These are phyloP conservation scores for Termitomyces sp. DNA, from an alignment of 768 basidiomycete genomes.

Conservation along the genomic window DNA sequence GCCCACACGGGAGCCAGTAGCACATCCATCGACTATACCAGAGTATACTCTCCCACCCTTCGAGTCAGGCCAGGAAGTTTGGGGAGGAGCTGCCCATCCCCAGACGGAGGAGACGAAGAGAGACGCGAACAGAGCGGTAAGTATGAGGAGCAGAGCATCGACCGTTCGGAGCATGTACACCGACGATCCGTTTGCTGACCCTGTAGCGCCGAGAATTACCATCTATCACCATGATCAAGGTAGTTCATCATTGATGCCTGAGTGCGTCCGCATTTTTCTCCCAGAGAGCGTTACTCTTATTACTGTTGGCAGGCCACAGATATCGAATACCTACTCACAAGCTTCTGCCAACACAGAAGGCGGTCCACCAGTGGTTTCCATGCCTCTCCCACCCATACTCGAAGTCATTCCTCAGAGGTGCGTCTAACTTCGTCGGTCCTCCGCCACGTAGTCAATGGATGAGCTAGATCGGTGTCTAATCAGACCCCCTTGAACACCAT, in stretches of 20 bases:
- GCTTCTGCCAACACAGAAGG: constrained; percentile 17
- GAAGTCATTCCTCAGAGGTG: constrained; percentile 31
- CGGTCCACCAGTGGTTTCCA: constrained; percentile 23
- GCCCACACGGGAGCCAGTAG: constrained; percentile 7
- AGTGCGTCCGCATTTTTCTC: constrained; percentile 20
- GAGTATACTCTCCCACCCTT: constrained; percentile 8
- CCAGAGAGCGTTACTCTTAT: not conserved
- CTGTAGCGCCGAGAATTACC: constrained; percentile 21
- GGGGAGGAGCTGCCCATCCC: constrained; percentile 9
- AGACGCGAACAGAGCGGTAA: constrained; percentile 5
- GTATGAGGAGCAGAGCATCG: constrained; percentile 7
- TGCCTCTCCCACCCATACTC: constrained; percentile 38
- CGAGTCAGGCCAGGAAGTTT: constrained; percentile 14
- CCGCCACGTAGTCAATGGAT: not conserved
- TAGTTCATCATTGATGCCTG: constrained; percentile 17
- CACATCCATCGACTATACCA: not conserved
- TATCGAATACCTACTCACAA: constrained; percentile 11
- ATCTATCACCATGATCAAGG: constrained; percentile 13
- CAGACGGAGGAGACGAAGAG: constrained; percentile 1
- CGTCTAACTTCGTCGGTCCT: constrained; percentile 4
- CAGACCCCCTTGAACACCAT: constrained; percentile 14
- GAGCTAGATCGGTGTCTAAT: constrained; percentile 17
- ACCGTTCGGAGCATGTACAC: constrained; percentile 13
- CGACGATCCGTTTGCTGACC: constrained; percentile 29
- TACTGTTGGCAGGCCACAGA: constrained; percentile 13